Percentiles rank a stretch among this genome's conserved stretches.
phyloP scores from a whole-genome alignment of 73 alveolate genomes.

The Breviolum minutum region DNA sequence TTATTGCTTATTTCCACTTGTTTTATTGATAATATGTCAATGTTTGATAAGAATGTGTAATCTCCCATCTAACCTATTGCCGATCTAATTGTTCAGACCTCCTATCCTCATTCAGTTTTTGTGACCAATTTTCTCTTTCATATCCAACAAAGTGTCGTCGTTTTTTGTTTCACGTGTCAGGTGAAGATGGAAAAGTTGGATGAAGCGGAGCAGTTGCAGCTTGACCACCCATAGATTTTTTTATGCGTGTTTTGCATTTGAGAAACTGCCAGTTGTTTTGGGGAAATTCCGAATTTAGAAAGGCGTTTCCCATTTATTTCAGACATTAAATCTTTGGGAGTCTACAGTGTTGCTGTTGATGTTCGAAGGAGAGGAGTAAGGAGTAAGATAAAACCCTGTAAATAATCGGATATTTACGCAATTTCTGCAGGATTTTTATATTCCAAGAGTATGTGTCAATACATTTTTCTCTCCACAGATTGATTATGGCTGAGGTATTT shows the following conservation, averaged over 20 bases:
- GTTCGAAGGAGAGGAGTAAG: no score
- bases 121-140: neutral
- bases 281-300: neutral
- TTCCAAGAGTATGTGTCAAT: neutral
- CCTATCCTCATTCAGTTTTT: neutral
- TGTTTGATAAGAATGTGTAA: no score
- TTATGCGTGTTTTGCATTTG: no score
- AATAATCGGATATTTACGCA: no score
- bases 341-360: no score
- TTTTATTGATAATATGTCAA: no score
- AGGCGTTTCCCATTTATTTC: no score
- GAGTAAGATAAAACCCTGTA: no score
- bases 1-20: neutral
- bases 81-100: neutral
- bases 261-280: no score
- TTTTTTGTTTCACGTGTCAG: neutral
- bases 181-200: slow-evolving; percentile 22
- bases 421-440: no score
- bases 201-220: slow-evolving; percentile 58
- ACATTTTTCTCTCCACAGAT: neutral
- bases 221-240: no score
- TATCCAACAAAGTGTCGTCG: no score
- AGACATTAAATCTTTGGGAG: neutral
- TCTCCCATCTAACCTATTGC: neutral
- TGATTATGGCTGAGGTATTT: neutral